These are phyloP conservation scores for Blastobotrys persicus DNA, from an alignment of 1,139 yeast species.

Conservation along the genomic window DNA sequence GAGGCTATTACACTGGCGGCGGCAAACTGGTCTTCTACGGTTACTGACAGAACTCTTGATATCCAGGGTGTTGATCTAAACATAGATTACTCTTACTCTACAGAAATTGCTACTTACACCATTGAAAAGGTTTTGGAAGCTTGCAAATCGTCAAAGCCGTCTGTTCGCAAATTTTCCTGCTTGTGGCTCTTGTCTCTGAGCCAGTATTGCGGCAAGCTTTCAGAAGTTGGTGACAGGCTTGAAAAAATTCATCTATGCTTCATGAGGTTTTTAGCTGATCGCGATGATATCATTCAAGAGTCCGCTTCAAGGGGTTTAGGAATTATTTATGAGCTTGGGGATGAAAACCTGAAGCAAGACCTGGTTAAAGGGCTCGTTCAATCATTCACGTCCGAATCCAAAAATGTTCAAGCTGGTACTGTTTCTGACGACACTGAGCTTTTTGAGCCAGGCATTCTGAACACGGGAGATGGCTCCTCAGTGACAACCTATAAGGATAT, in stretches of 20 bases:
- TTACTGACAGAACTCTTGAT: slow-evolving; percentile 52
- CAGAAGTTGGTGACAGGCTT: slow-evolving; percentile 45
- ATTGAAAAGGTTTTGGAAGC: slow-evolving; percentile 50
- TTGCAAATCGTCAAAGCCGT: slow-evolving; percentile 67
- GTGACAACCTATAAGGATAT: slow-evolving; percentile 82
- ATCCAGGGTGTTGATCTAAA: slow-evolving; percentile 33
- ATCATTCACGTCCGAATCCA: slow-evolving; percentile 70
- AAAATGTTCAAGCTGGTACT: slow-evolving; percentile 62
- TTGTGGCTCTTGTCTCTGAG: slow-evolving; percentile 81
- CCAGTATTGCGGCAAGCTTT: slow-evolving; percentile 63
- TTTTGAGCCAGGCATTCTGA: slow-evolving; percentile 77
- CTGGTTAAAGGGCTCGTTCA: slow-evolving; percentile 71
- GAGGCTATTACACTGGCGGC: slow-evolving; percentile 75
- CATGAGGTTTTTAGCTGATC: slow-evolving; percentile 68
- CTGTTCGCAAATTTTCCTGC: slow-evolving; percentile 71
- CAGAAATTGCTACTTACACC: slow-evolving; percentile 32
- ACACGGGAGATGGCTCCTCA: slow-evolving; percentile 81
- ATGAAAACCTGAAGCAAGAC: slow-evolving; percentile 62
- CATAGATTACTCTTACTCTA: slow-evolving; percentile 14
- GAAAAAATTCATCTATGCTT: slow-evolving; percentile 67
- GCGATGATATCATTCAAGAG: slow-evolving; percentile 85
- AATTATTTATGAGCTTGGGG: slow-evolving; percentile 76
- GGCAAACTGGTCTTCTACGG: slow-evolving; percentile 72
- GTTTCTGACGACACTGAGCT: slow-evolving; percentile 78
- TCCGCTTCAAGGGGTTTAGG: slow-evolving; percentile 88